phyloP scores from a whole-genome alignment of 2,329 filamentous ascomycete species.

The Scedosporium dehoogii region DNA sequence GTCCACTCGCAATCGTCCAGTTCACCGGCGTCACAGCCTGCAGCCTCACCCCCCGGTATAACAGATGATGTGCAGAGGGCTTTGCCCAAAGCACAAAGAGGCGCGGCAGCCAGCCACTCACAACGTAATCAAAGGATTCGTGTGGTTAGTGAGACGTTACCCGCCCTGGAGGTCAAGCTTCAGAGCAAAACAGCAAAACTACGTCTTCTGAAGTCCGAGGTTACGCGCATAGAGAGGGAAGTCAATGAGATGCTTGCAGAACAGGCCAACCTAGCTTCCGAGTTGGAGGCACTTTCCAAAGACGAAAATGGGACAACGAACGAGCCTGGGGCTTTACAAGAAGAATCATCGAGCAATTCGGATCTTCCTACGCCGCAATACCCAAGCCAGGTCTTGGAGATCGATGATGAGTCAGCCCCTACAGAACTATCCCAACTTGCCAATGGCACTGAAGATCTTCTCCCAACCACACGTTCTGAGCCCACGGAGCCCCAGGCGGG shows the following conservation, averaged over 20 bases:
- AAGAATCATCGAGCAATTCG: background rate
- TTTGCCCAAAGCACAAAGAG: background rate
- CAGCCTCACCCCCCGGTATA: conserved; percentile 11
- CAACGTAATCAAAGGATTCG: background rate
- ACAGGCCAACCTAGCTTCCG: background rate
- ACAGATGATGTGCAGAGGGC: conserved; percentile 9
- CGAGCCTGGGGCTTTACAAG: background rate
- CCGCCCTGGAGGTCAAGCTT: background rate
- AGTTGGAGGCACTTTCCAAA: background rate
- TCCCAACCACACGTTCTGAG: too few relatives aligned
- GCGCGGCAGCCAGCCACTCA: background rate
- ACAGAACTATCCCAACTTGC: background rate
- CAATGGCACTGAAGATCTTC: background rate
- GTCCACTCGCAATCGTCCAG: background rate
- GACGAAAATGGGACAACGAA: background rate
- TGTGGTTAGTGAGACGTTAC: background rate
- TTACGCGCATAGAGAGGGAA: conserved; percentile 2
- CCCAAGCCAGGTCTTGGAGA: background rate
- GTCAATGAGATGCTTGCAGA: conserved; percentile 1
- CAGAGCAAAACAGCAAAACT: background rate
- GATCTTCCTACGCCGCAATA: background rate
- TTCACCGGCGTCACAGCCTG: background rate
- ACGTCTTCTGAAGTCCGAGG: conserved; percentile 5
- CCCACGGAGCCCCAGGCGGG: too few relatives aligned
- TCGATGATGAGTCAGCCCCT: background rate